Base-by-base conservation (phyloP, 1,284 basidiomycete genomes). In the Microbotryum intermedium region DNA sequence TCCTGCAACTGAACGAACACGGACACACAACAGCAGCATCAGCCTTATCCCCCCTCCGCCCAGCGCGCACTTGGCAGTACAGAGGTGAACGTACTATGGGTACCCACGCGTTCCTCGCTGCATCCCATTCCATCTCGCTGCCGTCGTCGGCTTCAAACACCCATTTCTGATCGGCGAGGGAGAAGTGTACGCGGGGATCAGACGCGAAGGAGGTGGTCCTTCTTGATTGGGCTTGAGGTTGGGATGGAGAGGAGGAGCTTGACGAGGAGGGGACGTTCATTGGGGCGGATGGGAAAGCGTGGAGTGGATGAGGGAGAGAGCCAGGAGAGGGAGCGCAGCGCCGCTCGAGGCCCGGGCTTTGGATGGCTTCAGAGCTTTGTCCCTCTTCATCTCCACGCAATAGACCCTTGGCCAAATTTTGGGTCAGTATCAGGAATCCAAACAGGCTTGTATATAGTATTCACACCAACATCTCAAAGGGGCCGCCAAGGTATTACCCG, bases 91-190 rank as follows among this genome's bases (percentile, higher is more conserved):
- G 30, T 79, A 95, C 91, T 71, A 92, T 74, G 45, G 88, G 85
- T 26, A 90, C 75, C 92, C 92, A 95, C 44, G 78, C 77, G 21
- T 82, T 83, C 70, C 87, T 88, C 7, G 74, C 73, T 45, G 80
- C 74, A 71, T 90, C 85, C 79, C 88, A 98, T 76, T 98, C 93
- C 72, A 88, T 82, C 74, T 95, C 92, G 29, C 81, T 78, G 16
- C 88, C 91, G 64, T 74, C 67, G 2, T 91, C 85, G 71, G 88
- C 84, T 74, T 98, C 94, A 72, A 87, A 86, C 56, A 85, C 82
- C 88, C 90, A 98, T 67, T 87, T 86, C 69, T 82, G 86, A 64
- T 88, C 87, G 34, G 34, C 34, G 34, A 39, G 34, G 13, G 34
- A 39, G 71, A 86, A 88, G 74, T 90, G 86, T 43, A 75, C 61